These are phyloP conservation scores for Epichloe glyceriae DNA, from an alignment of 2,329 filamentous ascomycete genomes.

Conservation along the genomic window DNA sequence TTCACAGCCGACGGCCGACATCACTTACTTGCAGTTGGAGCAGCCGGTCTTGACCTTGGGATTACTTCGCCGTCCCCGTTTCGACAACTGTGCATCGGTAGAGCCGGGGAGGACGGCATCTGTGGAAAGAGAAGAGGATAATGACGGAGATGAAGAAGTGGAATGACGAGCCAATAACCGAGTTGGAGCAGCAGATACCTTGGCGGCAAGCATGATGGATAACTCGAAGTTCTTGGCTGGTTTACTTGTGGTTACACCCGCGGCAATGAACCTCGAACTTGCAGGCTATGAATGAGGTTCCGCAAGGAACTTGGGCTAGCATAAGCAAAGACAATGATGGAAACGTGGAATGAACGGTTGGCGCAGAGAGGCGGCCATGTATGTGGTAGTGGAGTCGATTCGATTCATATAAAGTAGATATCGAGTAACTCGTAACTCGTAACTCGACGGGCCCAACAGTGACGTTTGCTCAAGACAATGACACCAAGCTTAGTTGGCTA, in stretches of 20 bases:
- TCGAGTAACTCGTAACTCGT: too few relatives aligned
- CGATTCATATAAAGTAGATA: too few relatives aligned
- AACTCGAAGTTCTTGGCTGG: background rate
- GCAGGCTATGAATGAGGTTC: background rate
- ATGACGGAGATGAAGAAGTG: background rate
- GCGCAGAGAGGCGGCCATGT: background rate
- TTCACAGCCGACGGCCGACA: background rate
- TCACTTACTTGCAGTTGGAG: slow-evolving; percentile 53
- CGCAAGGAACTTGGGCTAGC: background rate
- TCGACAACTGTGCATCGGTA: slow-evolving; percentile 12
- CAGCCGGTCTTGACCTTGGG: slow-evolving; percentile 56
- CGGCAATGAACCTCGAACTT: background rate
- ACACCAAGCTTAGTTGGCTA: too few relatives aligned
- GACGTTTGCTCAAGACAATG: too few relatives aligned
- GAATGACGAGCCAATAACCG: background rate
- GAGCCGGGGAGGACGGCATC: background rate
- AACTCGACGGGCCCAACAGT: too few relatives aligned
- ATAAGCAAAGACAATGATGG: background rate
- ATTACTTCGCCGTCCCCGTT: slow-evolving; percentile 38
- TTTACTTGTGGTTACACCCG: background rate
- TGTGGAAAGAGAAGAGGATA: background rate
- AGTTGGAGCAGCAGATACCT: background rate
- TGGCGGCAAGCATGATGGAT: background rate
- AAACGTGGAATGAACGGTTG: background rate
- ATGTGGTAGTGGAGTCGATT: background rate